Conservation (phyloP, 2,329 filamentous ascomycete genomes). For the Ceratocystis smalleyi region DNA sequence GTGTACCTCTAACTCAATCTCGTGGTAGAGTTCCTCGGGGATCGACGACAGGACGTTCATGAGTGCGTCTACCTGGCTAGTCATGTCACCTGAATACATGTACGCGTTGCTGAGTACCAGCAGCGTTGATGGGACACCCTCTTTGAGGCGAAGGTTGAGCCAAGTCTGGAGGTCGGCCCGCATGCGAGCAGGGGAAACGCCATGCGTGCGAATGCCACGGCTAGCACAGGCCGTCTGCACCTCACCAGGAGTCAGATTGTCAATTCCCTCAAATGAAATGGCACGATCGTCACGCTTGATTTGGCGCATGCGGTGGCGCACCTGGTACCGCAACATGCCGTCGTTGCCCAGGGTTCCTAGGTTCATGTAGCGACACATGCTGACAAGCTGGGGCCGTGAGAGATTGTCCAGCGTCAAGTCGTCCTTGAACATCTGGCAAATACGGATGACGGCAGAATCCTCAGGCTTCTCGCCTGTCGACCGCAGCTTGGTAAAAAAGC, state of each 20-base stretch:
- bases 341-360: conserved; percentile 94
- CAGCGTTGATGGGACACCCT: conserved; percentile 90
- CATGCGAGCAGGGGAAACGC: conserved; percentile 74
- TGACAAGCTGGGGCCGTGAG: conserved; percentile 85
- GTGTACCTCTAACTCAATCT: conserved; percentile 96
- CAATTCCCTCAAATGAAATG: conserved; percentile 86
- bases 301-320: conserved; percentile 95
- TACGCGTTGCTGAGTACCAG: conserved; percentile 94
- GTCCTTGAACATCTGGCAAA: conserved; percentile 98
- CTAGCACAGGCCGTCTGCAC: conserved; percentile 83
- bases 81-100: conserved; percentile 87
- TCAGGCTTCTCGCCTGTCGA: conserved; percentile 83
- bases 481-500: conserved; percentile 93
- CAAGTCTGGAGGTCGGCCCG: conserved; percentile 84
- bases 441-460: conserved; percentile 84
- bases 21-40: conserved; percentile 96
- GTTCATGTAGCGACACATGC: conserved; percentile 97
- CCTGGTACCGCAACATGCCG: conserved; percentile 91
- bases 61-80: conserved; percentile 81
- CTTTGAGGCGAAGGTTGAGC: conserved; percentile 82
- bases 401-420: conserved; percentile 94
- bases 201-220: conserved; percentile 82
- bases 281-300: conserved; percentile 96
- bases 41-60: conserved; percentile 87
- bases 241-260: conserved; percentile 82